Evolutionary conservation across 495 filamentous ascomycete species (phyloP), one percentile per base, ranked within the genome.

Genomic region (Podospora tetraspora): DNA sequence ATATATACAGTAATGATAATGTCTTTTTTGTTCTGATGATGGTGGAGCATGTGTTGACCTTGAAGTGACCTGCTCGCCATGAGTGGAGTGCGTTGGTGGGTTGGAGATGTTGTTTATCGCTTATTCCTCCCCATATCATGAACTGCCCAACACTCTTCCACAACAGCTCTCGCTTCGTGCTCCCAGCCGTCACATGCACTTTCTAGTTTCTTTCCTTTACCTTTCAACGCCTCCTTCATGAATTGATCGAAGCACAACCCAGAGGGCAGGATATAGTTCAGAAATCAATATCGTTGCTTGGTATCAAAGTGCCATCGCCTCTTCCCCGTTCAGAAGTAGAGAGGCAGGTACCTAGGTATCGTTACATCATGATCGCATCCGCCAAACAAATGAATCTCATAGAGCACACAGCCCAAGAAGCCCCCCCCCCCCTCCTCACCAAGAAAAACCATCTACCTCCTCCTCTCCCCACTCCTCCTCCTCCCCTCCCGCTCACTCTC

Each of bases 1-100:
- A 29, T 60, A 60, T 66, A 66, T 61, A 61, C 24, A 61, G 25
- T 66, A 66, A 66, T 66, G 65, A 22, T 66, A 66, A 66, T 66
- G 65, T 66, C 12, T 66, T 60, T 60, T 12, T 52, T 60, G 16
- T n/a, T 52, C 43, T 52, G 43, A 9, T n/a, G n/a, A n/a, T n/a
- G 37, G 13, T 6, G 37, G 16, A 1, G 37, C 37, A 19, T 7
- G 10, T 32, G 30, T 9, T 9, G 3, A 32, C 27, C 27, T 6
- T 32, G 24, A 25, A 25, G 24, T 25, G 24, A 3, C 24, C 24
- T 25, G 13, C 37, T 43, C 13, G 37, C 37, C 32, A 34, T 43
- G 11, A 1, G 34, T 37, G 21, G 25, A 59, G 12, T 22, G 23
- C 16, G n/a, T 58, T 58, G 8, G 57, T 23, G 57, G n/a, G 57